These are phyloP conservation scores for Trichoderma gamsii DNA, from an alignment of 495 filamentous ascomycete species.

Conservation along the genomic window DNA sequence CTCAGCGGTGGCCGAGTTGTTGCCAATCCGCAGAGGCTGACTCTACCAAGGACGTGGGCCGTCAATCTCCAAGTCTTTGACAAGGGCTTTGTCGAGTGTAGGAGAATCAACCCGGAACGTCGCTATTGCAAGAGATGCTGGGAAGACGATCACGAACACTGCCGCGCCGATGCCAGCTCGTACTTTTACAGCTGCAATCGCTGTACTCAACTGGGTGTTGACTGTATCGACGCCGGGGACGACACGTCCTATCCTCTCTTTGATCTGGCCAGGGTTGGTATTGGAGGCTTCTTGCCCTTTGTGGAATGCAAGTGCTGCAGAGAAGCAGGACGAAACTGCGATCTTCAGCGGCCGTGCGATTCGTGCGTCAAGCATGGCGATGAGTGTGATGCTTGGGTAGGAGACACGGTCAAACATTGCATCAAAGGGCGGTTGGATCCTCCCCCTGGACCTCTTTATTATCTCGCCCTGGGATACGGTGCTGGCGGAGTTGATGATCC, in stretches of 20 bases:
- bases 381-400: background rate
- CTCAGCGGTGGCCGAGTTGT: background rate
- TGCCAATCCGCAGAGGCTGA: background rate
- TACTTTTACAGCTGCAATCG: background rate
- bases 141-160: background rate
- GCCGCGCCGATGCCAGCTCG: background rate
- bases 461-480: background rate
- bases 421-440: background rate
- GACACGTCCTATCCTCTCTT: background rate
- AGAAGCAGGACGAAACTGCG: background rate
- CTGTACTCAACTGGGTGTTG: background rate
- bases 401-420: background rate
- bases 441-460: background rate
- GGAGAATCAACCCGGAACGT: background rate
- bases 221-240: background rate
- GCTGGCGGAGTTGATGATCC: background rate
- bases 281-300: background rate
- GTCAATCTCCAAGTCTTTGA: background rate
- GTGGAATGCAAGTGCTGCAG: background rate
- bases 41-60: background rate
- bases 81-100: background rate
- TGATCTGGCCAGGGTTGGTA: background rate
- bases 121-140: background rate
- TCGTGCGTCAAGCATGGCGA: background rate
- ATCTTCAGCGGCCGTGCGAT: slow-evolving; percentile 1